These are phyloP conservation scores for Esteya vermicola DNA, from an alignment of 2,329 filamentous ascomycete species.

Conservation along the genomic window DNA sequence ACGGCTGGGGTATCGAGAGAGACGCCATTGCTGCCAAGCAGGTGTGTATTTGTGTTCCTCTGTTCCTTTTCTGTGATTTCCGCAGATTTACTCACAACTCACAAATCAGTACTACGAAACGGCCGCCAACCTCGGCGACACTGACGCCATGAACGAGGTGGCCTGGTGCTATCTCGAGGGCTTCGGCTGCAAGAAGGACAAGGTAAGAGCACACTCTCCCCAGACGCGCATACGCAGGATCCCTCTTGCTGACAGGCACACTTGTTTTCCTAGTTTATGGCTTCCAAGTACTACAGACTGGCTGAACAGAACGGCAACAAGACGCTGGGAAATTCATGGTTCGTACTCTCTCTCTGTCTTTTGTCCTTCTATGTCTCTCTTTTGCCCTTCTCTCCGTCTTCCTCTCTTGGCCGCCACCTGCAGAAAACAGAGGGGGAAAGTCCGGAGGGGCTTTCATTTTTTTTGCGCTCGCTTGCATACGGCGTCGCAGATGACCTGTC, in stretches of 20 bases:
- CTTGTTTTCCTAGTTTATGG: conserved; percentile 43
- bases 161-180: conserved; percentile 94
- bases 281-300: conserved; percentile 83
- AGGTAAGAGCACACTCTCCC: conserved; percentile 56
- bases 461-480: too few species aligned
- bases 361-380: background rate
- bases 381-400: conserved; percentile 7
- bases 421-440: too few species aligned
- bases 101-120: conserved; percentile 97
- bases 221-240: background rate
- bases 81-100: too few species aligned
- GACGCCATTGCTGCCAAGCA: conserved; percentile 74
- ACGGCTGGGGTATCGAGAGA: conserved; percentile 83
- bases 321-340: conserved; percentile 90
- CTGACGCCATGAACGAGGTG: conserved; percentile 94
- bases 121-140: conserved; percentile 88
- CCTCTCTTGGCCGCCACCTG: conserved; percentile 7
- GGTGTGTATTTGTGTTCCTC: conserved; percentile 28
- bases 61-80: background rate
- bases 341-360: conserved; percentile 5
- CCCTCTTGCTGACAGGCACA: conserved; percentile 25
- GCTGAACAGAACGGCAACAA: conserved; percentile 84
- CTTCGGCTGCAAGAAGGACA: conserved; percentile 97
- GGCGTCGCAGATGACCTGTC: too few species aligned
- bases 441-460: too few species aligned